A percentile compares a stretch with the other conserved stretches of the same genome.
Conservation (phyloP, 192 early-diverging fungal genomes). For the Haplosporangium gracile region DNA sequence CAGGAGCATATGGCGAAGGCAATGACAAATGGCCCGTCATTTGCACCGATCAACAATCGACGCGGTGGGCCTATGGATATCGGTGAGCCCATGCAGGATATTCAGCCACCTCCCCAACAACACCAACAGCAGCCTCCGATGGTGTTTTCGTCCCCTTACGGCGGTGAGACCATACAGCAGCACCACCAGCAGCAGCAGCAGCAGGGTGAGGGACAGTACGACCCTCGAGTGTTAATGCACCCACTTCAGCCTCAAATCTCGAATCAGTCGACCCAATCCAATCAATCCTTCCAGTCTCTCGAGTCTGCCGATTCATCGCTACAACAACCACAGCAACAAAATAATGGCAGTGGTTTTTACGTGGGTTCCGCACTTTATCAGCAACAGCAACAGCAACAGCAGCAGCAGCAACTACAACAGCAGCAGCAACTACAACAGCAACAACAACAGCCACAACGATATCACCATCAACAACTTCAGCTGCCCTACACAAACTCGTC, state of each 20-base stretch:
- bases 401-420: neutral
- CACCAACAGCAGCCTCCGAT: neutral
- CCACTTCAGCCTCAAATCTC: conserved; percentile 12
- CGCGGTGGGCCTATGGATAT: conserved; percentile 6
- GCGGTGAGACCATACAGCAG: neutral
- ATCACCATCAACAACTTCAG: neutral
- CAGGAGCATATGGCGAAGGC: neutral
- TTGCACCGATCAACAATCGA: neutral
- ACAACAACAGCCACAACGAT: neutral
- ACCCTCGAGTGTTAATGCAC: conserved; percentile 14
- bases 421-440: neutral
- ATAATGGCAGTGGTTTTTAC: neutral
- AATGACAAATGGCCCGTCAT: neutral
- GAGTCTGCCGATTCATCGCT: neutral
- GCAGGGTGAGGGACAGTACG: neutral
- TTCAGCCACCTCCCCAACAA: neutral
- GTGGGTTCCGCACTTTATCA: neutral
- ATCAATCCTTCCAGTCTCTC: neutral
- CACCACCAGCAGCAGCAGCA: conserved; percentile 3
- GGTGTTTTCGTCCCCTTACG: neutral
- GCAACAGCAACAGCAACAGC: neutral
- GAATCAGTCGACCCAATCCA: neutral
- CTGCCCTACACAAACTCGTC: neutral
- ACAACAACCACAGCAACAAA: neutral
- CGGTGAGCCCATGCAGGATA: conserved; percentile 4